phyloP scores from a whole-genome alignment of 805 yeast genomes.

The Peterozyma xylosa region DNA sequence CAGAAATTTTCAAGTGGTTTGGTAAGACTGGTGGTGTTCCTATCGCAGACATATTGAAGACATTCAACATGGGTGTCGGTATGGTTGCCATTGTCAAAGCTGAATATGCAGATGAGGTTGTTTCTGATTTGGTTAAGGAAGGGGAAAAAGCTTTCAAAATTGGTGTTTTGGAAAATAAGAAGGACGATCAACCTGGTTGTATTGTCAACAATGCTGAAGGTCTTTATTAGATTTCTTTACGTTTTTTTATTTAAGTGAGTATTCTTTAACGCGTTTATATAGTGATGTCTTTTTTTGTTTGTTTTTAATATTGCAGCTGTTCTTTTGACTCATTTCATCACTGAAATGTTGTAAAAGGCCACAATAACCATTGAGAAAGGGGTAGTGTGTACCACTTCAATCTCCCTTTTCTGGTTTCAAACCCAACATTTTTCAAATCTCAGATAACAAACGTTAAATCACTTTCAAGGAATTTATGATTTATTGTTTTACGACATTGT shows the following conservation, averaged over 20 bases:
- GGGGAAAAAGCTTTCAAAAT: slow-evolving; percentile 73
- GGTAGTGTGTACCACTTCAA: no score
- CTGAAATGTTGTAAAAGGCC: no score
- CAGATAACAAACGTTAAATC: no score
- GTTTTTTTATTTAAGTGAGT: slow-evolving; percentile 8
- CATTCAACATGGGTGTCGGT: slow-evolving; percentile 94
- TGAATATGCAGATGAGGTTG: slow-evolving; percentile 54
- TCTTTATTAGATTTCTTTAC: slow-evolving; percentile 22
- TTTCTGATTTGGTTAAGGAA: slow-evolving; percentile 43
- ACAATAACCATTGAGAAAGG: no score
- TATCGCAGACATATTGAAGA: slow-evolving; percentile 72
- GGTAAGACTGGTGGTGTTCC: slow-evolving; percentile 92
- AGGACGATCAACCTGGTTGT: slow-evolving; percentile 50
- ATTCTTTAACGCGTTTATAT: background rate
- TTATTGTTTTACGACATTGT: no score
- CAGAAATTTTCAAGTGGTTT: slow-evolving; percentile 89
- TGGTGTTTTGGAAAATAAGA: slow-evolving; percentile 49
- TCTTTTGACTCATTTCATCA: no score
- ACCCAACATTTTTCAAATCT: no score
- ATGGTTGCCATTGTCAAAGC: slow-evolving; percentile 83
- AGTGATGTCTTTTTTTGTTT: no score
- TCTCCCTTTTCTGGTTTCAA: no score
- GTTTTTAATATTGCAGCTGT: no score
- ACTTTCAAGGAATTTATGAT: no score
- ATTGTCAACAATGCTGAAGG: slow-evolving; percentile 42